A percentile compares a stretch with the other conserved stretches of the same genome.
phyloP scores from a whole-genome alignment of 176 grass and related monocot genomes.

The Hyparrhenia diplandra region DNA sequence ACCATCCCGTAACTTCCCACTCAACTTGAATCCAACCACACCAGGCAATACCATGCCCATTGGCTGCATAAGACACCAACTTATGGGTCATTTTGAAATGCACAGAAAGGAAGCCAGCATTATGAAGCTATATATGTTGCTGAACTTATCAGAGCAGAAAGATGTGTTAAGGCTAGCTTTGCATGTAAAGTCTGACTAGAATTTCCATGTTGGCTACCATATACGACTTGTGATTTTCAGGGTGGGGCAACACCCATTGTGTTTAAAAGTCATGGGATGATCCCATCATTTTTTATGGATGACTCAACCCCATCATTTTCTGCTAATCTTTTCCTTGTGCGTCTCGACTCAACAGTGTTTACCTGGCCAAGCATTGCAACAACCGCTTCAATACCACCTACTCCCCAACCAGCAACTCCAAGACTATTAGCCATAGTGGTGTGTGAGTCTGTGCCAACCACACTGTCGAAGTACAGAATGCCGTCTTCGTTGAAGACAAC shows the following conservation, averaged over 20 bases:
- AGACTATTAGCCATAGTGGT: slow-evolving; percentile 85
- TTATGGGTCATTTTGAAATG: background rate
- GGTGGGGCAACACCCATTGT: background rate
- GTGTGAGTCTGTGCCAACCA: slow-evolving; percentile 81
- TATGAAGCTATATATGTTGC: background rate
- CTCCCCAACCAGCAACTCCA: slow-evolving; percentile 90
- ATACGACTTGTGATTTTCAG: background rate
- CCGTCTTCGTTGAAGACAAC: slow-evolving; percentile 73
- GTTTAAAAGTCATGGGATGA: background rate
- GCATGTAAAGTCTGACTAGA: background rate
- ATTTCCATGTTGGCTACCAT: background rate
- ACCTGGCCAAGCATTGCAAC: slow-evolving; percentile 91
- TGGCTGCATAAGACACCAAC: slow-evolving; percentile 47
- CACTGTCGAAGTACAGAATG: slow-evolving; percentile 65
- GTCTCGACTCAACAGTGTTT: background rate
- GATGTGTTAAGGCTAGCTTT: too few species aligned
- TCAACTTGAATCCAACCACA: slow-evolving; percentile 81
- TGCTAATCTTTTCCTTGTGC: background rate
- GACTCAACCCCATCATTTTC: background rate
- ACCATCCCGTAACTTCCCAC: slow-evolving; percentile 54
- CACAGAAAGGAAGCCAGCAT: background rate
- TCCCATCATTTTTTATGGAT: background rate
- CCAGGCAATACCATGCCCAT: slow-evolving; percentile 93
- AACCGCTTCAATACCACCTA: slow-evolving; percentile 83
- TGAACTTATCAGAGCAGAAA: too few species aligned